Conservation (phyloP, 768 basidiomycete genomes). For the Kwoniella pini region DNA sequence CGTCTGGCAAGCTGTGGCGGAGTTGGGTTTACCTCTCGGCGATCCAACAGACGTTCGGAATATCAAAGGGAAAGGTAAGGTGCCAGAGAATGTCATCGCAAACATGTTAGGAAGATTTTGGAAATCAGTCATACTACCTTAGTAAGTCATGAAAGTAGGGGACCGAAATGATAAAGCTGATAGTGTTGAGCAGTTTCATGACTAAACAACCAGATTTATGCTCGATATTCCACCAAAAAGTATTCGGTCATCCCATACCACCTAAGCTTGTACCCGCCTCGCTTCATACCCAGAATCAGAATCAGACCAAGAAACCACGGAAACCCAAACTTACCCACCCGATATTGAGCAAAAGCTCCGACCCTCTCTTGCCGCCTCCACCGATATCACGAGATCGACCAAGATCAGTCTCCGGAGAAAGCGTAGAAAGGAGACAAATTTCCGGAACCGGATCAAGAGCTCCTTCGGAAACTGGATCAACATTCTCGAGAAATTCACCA, state of each 20-base stretch:
- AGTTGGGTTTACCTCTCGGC: constrained; percentile 19
- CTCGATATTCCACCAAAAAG: constrained; percentile 40
- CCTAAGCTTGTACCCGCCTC: constrained; percentile 16
- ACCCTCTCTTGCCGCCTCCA: constrained; percentile 9
- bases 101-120: constrained; percentile 37
- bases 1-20: constrained; percentile 49
- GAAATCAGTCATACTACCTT: constrained; percentile 30
- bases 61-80: constrained; percentile 24
- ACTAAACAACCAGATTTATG: constrained; percentile 30
- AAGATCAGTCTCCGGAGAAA: neutral
- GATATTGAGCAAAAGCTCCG: constrained; percentile 14
- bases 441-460: constrained; percentile 19
- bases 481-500: constrained; percentile 10
- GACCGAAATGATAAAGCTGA: neutral
- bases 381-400: neutral
- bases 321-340: constrained; percentile 42
- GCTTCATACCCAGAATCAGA: neutral
- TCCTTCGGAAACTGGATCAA: constrained; percentile 6
- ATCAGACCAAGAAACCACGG: constrained; percentile 32
- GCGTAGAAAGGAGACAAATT: neutral
- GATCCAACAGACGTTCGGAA: neutral
- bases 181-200: constrained; percentile 29
- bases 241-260: constrained; percentile 41
- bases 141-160: constrained; percentile 34
- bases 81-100: constrained; percentile 17